phyloP scores from a whole-genome alignment of 768 basidiomycete species.

The Kwoniella europaea region DNA sequence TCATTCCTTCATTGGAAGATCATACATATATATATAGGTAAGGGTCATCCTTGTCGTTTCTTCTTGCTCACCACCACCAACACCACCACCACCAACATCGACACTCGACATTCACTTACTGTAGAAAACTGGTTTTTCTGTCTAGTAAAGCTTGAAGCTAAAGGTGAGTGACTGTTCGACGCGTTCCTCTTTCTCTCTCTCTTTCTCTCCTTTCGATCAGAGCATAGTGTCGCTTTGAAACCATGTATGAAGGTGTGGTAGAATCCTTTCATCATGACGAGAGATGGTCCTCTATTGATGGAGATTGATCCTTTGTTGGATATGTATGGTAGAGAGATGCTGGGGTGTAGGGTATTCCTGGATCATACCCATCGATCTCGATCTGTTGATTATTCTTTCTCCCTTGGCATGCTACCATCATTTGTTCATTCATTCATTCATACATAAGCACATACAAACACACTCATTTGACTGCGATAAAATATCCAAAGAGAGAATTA shows the following conservation, averaged over 20 bases:
- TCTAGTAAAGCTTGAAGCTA: background rate
- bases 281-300: background rate
- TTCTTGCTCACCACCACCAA: conserved; percentile 12
- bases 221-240: no score
- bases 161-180: background rate
- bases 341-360: background rate
- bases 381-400: no score
- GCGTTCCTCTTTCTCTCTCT: background rate
- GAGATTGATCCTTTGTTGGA: background rate
- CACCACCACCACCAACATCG: conserved; percentile 4
- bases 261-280: background rate
- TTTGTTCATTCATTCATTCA: background rate
- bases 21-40: background rate
- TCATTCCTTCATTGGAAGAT: background rate
- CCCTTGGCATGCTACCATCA: no score
- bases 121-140: conserved; percentile 8
- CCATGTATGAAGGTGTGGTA: background rate
- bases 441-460: background rate
- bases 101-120: conserved; percentile 4
- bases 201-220: background rate
- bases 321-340: background rate
- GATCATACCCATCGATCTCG: background rate
- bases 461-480: no score
- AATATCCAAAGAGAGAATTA: no score
- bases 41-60: background rate